Base-by-base conservation (phyloP, 768 basidiomycete genomes). In the Termitomyces sp. region DNA sequence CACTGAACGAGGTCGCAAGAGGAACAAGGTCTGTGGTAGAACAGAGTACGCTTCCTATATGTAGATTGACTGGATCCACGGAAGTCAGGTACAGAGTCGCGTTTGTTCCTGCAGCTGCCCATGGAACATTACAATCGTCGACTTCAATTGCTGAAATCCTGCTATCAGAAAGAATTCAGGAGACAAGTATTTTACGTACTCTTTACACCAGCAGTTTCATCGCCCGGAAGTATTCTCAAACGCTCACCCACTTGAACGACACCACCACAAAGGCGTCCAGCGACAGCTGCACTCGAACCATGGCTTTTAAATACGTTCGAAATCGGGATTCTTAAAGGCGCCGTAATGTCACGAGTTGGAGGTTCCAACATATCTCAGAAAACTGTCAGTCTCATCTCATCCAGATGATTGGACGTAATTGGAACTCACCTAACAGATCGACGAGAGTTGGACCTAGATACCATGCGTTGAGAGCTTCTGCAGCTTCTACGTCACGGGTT, bases 251-350 rank as follows among this genome's bases (percentile, higher is more conserved):
- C 89, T 72, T 98, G 95, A 4, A 98, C 81, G 39, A 98, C 78
- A 6, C 97, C 97, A 45, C 88, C 86, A 66, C 87, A 91, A 46
- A 98, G 75, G 52, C 95, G 77, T 18, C 97, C 97, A 24, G 88
- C 83, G 0, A 98, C 85, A 0, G 86, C 90, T 5, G 83, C 84
- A 2, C 89, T 84, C 2, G 91, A 85, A 16, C 87, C 84, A 67
- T 89, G 88, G 4, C 91, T 90, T 71, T 88, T 95, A 80, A 96
- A 98, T 4, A 98, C 92, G 69, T 99, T 98, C 13, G 94, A 90
- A 22, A 98, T 83, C 0, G 97, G 97, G 47, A 98, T 79, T 39
- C 97, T 84, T 24, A 96, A 71, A 0, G 95, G 88, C 0, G 85
- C 79, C 3, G 80, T 77, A 49, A 95, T 86, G 54, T 94, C 88